Evolutionary conservation across 2,329 filamentous ascomycete species (phyloP).

Genomic region (Sarocladium kiliense): DNA sequence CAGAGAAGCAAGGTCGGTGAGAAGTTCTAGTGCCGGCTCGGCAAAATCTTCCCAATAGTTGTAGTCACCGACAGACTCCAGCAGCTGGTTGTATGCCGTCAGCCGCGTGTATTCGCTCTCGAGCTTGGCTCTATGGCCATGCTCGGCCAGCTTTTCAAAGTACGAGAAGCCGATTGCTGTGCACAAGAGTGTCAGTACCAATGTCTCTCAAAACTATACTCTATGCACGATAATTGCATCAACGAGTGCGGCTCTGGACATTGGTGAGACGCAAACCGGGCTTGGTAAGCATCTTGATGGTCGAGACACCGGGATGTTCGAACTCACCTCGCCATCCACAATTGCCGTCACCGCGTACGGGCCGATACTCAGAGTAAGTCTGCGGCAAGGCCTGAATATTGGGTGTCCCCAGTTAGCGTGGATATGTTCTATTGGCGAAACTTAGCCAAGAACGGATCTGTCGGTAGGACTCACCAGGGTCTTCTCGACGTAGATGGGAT

Average conservation of each 20-base stretch:
- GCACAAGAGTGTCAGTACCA: not conserved
- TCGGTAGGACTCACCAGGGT: conserved; percentile 61
- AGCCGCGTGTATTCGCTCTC: conserved; percentile 69
- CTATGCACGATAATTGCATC: too few species aligned
- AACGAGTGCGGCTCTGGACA: too few species aligned
- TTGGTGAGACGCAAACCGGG: too few species aligned
- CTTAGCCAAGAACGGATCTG: too few species aligned
- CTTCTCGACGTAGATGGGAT: conserved; percentile 80
- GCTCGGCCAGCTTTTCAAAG: conserved; percentile 76
- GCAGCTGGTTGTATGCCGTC: conserved; percentile 62
- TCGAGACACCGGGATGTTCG: too few species aligned
- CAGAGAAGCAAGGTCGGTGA: conserved; percentile 57
- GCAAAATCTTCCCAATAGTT: conserved; percentile 74
- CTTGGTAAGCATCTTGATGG: too few species aligned
- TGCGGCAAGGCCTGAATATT: conserved; percentile 64
- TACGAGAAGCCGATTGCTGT: conserved; percentile 91
- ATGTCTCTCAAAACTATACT: not conserved
- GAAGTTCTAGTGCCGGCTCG: conserved; percentile 64
- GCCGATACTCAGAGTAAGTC: conserved; percentile 83
- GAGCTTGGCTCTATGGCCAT: conserved; percentile 59
- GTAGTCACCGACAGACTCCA: conserved; percentile 69
- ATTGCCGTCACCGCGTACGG: conserved; percentile 86
- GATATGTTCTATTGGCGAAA: too few species aligned
- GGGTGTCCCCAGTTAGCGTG: too few species aligned
- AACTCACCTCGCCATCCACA: conserved; percentile 96